A percentile compares a stretch with the other conserved stretches of the same genome.
phyloP scores from a whole-genome alignment of 371 early-diverging fungal species.

The Apophysomyces ossiformis region DNA sequence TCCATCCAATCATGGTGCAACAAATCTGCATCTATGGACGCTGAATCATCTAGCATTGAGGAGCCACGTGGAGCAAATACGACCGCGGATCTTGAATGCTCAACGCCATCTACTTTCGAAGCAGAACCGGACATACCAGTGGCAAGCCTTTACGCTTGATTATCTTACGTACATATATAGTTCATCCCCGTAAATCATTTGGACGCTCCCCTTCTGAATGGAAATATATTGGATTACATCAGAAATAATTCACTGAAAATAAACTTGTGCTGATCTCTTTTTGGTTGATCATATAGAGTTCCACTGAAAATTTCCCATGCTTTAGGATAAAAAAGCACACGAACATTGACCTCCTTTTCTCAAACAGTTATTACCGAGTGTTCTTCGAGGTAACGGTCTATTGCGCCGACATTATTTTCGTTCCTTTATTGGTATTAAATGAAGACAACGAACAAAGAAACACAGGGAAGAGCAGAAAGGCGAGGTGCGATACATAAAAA shows the following conservation, averaged over 20 bases:
- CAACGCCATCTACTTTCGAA: neutral
- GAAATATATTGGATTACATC: neutral
- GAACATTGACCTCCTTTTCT: too few relatives aligned
- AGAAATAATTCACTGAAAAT: neutral
- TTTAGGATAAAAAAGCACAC: too few relatives aligned
- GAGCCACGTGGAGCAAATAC: neutral
- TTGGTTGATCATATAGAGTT: too few relatives aligned
- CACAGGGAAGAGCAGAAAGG: too few relatives aligned
- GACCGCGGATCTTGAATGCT: neutral
- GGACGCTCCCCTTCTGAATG: neutral
- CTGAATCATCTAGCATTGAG: neutral
- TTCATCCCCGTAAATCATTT: neutral
- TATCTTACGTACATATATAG: neutral
- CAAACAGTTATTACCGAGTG: too few relatives aligned
- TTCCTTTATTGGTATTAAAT: too few relatives aligned
- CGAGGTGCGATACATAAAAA: too few relatives aligned
- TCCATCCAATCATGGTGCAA: neutral
- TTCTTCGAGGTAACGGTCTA: too few relatives aligned
- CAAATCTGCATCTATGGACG: neutral
- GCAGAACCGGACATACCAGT: neutral
- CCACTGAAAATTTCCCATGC: too few relatives aligned
- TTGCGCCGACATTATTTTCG: too few relatives aligned
- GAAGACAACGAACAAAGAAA: too few relatives aligned
- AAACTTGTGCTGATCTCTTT: neutral
- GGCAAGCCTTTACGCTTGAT: conserved; percentile 3